Base-by-base conservation (phyloP, 495 filamentous ascomycete species). In the Aspergillus cavernicola region DNA sequence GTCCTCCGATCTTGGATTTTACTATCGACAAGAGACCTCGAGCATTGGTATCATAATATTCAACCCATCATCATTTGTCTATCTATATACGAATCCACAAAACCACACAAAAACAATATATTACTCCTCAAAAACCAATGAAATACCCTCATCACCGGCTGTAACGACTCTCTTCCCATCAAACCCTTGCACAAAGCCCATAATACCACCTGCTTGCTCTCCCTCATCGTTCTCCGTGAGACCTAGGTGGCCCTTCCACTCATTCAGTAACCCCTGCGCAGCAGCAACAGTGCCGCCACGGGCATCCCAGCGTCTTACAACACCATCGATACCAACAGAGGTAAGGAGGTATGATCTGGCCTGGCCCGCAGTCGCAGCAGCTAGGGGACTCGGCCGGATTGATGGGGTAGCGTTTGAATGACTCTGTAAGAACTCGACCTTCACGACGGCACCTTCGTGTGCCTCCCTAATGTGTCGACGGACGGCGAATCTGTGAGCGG, bases 121-220 rank as follows among this genome's bases (percentile, higher is more conserved):
- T 33, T 53, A 58, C 33, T 53, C 56, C 63, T 88, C 85, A 63
- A 90, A 90, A 6, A 90, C 80, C 60, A 90, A 67, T 31, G 79
- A 71, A 40, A 92, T 72, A 11, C 82, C 83, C 70, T 97, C 92
- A 75, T 97, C 92, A 22, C 92, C 92, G 3, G 89, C 92, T 15
- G 92, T 97, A 11, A 92, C 82, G 22, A 96, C 76, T 55, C 83
- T 77, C 62, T 74, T 72, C 20, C 73, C 68, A 51, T 86, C 84
- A 2, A 83, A 82, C 29, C 81, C 84, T 70, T 95, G 87, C 43
- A 93, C 88, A 66, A 96, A 97, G 0, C 85, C 92, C 66, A 97
- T 72, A 28, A 97, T 87, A 46, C 92, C 92, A 28, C 90, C 90
- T n/a, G 72, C 67, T 41, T 75, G 74, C 55, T 75, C 74, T 13